These are phyloP conservation scores for Pelargonium australe DNA, from an alignment of 441 rosid genomes.

Conservation along the genomic window DNA sequence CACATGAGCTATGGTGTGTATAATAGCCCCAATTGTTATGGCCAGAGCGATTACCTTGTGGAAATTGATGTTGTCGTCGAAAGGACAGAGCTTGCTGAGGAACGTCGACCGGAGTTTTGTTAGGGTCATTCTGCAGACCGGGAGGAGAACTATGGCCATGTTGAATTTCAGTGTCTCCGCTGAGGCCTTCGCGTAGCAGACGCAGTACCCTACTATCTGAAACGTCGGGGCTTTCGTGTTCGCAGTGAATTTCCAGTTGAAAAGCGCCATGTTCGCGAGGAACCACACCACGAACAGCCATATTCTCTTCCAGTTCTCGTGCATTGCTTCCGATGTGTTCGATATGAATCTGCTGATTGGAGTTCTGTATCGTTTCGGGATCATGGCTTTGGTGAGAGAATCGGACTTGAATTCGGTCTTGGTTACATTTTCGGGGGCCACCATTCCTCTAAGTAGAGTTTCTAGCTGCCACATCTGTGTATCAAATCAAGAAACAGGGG, in stretches of 20 bases:
- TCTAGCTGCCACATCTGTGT: constrained; percentile 88
- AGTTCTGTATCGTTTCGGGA: constrained; percentile 60
- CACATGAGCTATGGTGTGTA: constrained; percentile 54
- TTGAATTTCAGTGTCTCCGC: constrained; percentile 81
- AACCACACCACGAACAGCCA: constrained; percentile 55
- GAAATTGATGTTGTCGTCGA: constrained; percentile 82
- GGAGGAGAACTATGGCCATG: constrained; percentile 73
- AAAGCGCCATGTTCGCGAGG: constrained; percentile 36
- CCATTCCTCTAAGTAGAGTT: constrained; percentile 66
- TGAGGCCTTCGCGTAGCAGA: constrained; percentile 68
- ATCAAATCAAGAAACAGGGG: not conserved
- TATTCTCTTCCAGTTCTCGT: constrained; percentile 58
- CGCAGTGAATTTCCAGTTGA: constrained; percentile 46
- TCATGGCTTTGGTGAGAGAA: constrained; percentile 67
- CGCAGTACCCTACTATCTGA: constrained; percentile 64
- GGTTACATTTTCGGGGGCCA: constrained; percentile 31
- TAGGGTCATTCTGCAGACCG: constrained; percentile 70
- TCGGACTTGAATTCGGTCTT: constrained; percentile 27
- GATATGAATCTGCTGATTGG: constrained; percentile 44
- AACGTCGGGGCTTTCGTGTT: constrained; percentile 30
- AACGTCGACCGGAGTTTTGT: constrained; percentile 63
- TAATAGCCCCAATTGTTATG: constrained; percentile 37
- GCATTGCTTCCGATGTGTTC: constrained; percentile 33
- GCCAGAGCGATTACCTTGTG: constrained; percentile 58
- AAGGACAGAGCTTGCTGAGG: constrained; percentile 51